Evolutionary conservation across 352 stramenopile species (phyloP), one percentile per base, ranked within the genome.

Genomic region (Thalassiosira oceanica): DNA sequence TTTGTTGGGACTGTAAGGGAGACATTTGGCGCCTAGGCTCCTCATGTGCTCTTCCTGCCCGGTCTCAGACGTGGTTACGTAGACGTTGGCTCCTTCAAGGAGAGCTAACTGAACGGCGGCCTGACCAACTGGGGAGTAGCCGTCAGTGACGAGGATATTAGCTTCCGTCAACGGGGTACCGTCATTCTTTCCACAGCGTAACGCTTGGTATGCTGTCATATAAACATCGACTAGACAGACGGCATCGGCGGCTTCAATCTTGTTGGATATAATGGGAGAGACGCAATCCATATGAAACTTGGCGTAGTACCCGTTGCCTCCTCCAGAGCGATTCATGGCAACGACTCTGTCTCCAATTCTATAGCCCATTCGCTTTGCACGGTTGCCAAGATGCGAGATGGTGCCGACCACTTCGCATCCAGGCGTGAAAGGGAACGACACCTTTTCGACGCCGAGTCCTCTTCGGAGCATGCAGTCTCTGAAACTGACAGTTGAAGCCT

Each of bases 361-460:
- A 21, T 49, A 74, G 72, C 64, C 21, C 75, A 74, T 43, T 36
- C 56, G 33, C 76, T 27, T n/a, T 4, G 37, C 37, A 2, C 2
- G 18, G 23, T 58, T 41, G 24, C 51, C 75, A 5, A 88, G 35
- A 21, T 53, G 11, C 46, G 58, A 58, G 24, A 91, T 76, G 23
- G 54, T 81, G 42, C 84, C 84, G 18, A 89, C 73, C 3, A 85
- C 35, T 58, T 89, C 68, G 49, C 78, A 81, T 29, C 84, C 84
- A 13, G 84, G 84, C n/a, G 76, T 64, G 39, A 78, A 55, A 7
- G 71, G 60, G 42, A 75, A 74, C 23, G 39, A 42, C 3, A 33
- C 51, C 27, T 70, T 71, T 21, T 64, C 50, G 16, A 44, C 13
- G 13, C 56, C 63, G 42, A 82, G 18, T 21, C 60, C 71, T 5